Evolutionary conservation across 257 asterid genomes (phyloP).

Genomic region (Nicotiana obtusifolia): DNA sequence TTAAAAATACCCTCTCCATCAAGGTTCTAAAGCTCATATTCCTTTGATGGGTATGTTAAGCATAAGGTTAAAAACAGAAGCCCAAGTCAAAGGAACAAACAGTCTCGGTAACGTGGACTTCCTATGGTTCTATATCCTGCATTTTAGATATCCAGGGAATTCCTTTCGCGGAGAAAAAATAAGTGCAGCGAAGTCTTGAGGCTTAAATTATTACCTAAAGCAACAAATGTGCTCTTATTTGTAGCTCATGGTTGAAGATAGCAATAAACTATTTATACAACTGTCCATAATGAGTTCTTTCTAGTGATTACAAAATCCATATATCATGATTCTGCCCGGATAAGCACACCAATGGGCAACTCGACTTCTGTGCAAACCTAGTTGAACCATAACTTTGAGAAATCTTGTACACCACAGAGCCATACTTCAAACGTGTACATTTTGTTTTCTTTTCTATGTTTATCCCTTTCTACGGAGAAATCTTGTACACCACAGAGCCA

Average conservation of each 20-base stretch:
- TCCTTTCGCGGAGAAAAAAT: no score
- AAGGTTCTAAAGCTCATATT: background rate
- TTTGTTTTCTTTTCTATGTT: background rate
- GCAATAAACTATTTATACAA: background rate
- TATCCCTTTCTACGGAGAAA: no score
- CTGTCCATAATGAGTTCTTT: background rate
- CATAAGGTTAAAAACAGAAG: background rate
- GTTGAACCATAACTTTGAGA: background rate
- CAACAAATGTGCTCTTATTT: background rate
- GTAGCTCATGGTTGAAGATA: background rate
- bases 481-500: no score
- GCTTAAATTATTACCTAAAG: background rate
- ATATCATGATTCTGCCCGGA: background rate
- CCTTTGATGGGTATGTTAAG: background rate
- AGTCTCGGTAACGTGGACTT: background rate
- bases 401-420: background rate
- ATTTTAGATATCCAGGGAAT: no score
- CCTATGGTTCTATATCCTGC: background rate
- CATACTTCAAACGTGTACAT: background rate
- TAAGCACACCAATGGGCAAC: background rate
- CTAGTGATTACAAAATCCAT: background rate
- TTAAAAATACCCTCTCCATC: background rate
- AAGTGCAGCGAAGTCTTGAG: background rate
- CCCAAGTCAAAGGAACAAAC: background rate
- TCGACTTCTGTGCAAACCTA: background rate